Conservation (phyloP, 2,329 filamentous ascomycete genomes). For the Exophiala sideris region DNA sequence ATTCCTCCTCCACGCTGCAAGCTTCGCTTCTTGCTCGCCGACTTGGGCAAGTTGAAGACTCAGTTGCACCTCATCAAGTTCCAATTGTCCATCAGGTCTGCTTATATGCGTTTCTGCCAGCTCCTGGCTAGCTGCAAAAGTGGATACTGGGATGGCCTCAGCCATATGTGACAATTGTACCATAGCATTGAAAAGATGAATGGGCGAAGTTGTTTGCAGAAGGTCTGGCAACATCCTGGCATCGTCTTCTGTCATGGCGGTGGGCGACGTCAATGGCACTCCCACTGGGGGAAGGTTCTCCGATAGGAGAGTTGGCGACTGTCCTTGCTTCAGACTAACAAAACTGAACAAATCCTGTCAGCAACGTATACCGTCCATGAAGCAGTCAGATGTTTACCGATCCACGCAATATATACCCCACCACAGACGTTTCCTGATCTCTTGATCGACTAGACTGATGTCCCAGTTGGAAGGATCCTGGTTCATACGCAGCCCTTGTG, state of each 20-base stretch:
- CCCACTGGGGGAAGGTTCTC: not conserved
- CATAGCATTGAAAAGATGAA: not conserved
- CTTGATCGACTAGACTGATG: not conserved
- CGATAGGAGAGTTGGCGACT: not conserved
- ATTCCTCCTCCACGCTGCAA: not conserved
- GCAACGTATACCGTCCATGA: not conserved
- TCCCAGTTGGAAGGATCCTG: not conserved
- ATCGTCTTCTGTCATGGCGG: not conserved
- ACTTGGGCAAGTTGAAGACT: not conserved
- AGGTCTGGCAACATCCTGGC: not conserved
- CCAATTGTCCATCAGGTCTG: not conserved
- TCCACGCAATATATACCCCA: not conserved
- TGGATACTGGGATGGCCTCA: not conserved
- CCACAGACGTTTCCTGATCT: not conserved
- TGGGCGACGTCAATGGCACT: not conserved
- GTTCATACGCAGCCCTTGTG: not conserved
- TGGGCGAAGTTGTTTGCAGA: not conserved
- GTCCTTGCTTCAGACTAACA: not conserved
- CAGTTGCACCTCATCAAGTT: not conserved
- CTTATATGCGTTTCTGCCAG: not conserved
- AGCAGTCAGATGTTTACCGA: not conserved
- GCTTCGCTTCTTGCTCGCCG: not conserved
- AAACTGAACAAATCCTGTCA: not conserved
- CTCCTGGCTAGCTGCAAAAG: not conserved
- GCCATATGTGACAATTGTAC: not conserved